These are phyloP conservation scores for Apiospora kogelbergensis DNA, from an alignment of 2,329 filamentous ascomycete species.

Conservation along the genomic window DNA sequence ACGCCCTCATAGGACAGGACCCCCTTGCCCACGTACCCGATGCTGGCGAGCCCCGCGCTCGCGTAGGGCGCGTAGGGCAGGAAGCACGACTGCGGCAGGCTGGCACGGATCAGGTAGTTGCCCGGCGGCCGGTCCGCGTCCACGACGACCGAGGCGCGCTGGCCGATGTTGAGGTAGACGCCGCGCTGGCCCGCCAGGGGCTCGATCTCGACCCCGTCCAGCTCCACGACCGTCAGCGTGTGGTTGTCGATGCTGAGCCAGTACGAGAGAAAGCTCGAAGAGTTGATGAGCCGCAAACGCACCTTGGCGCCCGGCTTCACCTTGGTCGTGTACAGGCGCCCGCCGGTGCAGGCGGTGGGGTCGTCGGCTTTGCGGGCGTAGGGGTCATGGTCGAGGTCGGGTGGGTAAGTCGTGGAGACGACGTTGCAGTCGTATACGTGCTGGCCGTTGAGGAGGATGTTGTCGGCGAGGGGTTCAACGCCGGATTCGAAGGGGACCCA, in stretches of 20 bases:
- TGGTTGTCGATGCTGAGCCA: constrained; percentile 41
- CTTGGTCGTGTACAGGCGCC: constrained; percentile 20
- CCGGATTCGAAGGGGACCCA: constrained; percentile 36
- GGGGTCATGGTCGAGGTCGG: constrained; percentile 12
- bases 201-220: constrained; percentile 39
- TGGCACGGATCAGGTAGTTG: constrained; percentile 37
- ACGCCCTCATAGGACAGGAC: constrained; percentile 30
- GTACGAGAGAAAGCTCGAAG: constrained; percentile 37
- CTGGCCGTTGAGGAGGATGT: constrained; percentile 40
- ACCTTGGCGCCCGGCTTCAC: constrained; percentile 25
- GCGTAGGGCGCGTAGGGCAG: constrained; percentile 34
- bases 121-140: constrained; percentile 30
- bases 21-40: constrained; percentile 28
- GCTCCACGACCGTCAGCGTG: constrained; percentile 37
- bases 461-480: constrained; percentile 41
- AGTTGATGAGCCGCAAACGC: constrained; percentile 38
- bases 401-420: constrained; percentile 28
- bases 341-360: constrained; percentile 30
- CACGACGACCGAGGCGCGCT: constrained; percentile 38
- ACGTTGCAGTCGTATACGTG: constrained; percentile 35
- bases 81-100: constrained; percentile 34
- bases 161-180: constrained; percentile 32
- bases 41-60: constrained; percentile 27
- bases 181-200: constrained; percentile 32
- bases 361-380: constrained; percentile 28